Base-by-base conservation (phyloP, 441 rosid genomes). In the Bocquillonia castaneifolia region DNA sequence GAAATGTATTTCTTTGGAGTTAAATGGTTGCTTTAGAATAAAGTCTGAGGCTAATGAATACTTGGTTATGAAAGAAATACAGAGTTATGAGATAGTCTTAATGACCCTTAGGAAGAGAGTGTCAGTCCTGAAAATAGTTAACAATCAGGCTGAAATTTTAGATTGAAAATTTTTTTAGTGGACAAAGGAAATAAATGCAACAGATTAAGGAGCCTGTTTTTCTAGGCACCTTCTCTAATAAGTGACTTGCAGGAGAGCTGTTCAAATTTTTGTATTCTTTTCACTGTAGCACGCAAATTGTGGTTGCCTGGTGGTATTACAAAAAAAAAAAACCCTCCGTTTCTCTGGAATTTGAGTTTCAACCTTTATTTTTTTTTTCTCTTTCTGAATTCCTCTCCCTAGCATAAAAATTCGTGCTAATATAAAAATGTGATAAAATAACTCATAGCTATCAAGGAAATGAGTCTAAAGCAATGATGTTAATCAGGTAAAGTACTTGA, bases 371-470 rank as follows among this genome's bases (percentile, higher is more conserved):
- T n/a, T 7, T 31, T n/a, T 15, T 18, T 8, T 36, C 6, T 12
- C 10, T 3, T 10, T 23, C 34, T n/a, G 20, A n/a, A 5, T 37
- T 34, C 32, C 17, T 14, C 26, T 47, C 36, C 3, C 20, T 36
- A 40, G 13, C 34, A 25, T 20, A 22, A n/a, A n/a, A 52, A 48
- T 18, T 53, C 36, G 68, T 48, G 18, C 40, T 28, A n/a, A 67
- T 29, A 25, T 13, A 44, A 32, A 10, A 45, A 4, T 36, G 40
- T 65, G 22, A n/a, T n/a, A n/a, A 18, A 17, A 61, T 7, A 42
- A 52, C 28, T 52, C 15, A 55, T n/a, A 28, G 44, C 57, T 22
- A 59, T 34, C 39, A 39, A 51, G 59, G 34, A 60, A 23, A 59
- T 14, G 36, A 50, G 10, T 59, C 10, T 26, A 59, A 48, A 17